phyloP scores from a whole-genome alignment of 805 yeast genomes.

The Wickerhamomyces queroliae region DNA sequence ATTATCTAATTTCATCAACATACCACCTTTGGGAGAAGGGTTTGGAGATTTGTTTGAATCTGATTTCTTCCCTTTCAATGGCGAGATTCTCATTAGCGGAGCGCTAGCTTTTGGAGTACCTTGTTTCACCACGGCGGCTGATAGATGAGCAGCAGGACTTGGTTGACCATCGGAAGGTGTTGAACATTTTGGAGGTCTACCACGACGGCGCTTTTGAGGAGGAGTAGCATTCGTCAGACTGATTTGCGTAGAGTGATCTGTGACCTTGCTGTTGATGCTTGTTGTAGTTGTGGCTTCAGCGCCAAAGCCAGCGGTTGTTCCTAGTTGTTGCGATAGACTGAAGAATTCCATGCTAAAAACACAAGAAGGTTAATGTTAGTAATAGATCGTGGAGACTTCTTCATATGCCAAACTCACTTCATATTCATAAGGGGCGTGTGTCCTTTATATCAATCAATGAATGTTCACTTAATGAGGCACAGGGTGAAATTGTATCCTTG shows the following conservation, averaged over 20 bases:
- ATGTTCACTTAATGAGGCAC: no score
- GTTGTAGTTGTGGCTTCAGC: not conserved
- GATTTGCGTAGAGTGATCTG: not conserved
- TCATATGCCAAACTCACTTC: no score
- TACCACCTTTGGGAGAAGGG: conserved; percentile 24
- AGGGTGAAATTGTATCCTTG: no score
- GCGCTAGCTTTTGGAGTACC: conserved; percentile 23
- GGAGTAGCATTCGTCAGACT: conserved; percentile 7
- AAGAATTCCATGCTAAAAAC: not conserved
- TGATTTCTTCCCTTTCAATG: conserved; percentile 4
- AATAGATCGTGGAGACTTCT: no score
- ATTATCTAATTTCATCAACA: conserved; percentile 14
- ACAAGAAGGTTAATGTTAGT: no score
- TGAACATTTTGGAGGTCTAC: conserved; percentile 20
- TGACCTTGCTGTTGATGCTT: not conserved
- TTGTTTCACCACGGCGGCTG: conserved; percentile 23
- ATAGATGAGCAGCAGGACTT: conserved; percentile 20
- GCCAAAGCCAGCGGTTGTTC: not conserved
- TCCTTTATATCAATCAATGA: no score
- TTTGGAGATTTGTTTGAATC: conserved; percentile 12
- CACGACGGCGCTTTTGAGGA: conserved; percentile 24
- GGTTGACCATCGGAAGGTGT: conserved; percentile 3
- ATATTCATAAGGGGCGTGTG: no score
- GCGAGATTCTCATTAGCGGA: conserved; percentile 24
- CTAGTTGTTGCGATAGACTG: not conserved